These are phyloP conservation scores for Termitomyces sp. DNA, from an alignment of 768 basidiomycete genomes.

Conservation along the genomic window DNA sequence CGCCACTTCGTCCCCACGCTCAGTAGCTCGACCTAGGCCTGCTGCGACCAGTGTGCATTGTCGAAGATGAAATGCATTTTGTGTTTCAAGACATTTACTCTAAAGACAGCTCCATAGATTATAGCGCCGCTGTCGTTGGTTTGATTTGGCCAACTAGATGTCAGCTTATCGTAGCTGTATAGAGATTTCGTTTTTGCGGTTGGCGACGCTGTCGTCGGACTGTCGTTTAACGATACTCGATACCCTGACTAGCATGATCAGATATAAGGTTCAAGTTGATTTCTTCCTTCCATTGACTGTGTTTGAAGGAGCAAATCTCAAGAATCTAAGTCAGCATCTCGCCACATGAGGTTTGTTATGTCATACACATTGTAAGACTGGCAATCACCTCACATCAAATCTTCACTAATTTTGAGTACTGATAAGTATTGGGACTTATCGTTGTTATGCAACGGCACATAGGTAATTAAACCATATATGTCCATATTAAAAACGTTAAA, in stretches of 20 bases:
- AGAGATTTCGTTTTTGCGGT: background rate
- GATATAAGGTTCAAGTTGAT: background rate
- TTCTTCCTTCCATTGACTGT: background rate
- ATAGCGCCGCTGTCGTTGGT: background rate
- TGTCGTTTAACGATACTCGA: background rate
- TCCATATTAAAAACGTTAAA: background rate
- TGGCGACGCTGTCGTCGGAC: background rate
- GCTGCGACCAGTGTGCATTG: background rate
- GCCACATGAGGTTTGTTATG: background rate
- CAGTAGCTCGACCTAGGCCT: conserved; percentile 16
- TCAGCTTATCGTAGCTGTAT: background rate
- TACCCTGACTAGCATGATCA: background rate
- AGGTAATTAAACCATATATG: background rate
- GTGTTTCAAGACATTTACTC: background rate
- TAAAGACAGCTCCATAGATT: background rate
- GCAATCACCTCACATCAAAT: background rate
- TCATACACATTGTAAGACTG: background rate
- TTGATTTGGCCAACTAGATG: background rate
- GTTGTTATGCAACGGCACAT: background rate
- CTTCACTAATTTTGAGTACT: background rate
- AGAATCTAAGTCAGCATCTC: background rate
- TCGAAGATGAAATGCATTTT: background rate
- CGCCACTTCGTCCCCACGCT: conserved; percentile 58
- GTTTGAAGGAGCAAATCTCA: background rate
- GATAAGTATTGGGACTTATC: background rate